phyloP scores from a whole-genome alignment of 208 protist species.

The Leishmania martiniquensis region DNA sequence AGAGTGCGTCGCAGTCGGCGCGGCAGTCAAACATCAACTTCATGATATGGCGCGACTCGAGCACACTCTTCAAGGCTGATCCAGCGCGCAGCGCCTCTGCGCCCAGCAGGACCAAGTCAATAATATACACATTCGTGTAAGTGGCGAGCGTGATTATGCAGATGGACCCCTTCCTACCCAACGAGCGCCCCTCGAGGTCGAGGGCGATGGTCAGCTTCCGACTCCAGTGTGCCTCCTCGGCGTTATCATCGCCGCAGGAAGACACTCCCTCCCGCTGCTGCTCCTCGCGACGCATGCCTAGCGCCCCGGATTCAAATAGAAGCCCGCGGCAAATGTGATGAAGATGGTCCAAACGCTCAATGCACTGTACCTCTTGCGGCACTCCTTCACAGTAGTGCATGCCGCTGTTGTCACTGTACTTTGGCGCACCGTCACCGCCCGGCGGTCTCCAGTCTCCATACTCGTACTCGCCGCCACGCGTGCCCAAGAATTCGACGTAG shows the following conservation, averaged over 20 bases:
- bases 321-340: constrained; percentile 19
- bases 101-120: constrained; percentile 59
- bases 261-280: constrained; percentile 8
- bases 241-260: neutral
- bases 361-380: constrained; percentile 19
- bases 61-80: constrained; percentile 32
- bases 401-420: neutral
- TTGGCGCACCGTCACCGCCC: neutral
- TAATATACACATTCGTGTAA: constrained; percentile 47
- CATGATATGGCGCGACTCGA: constrained; percentile 40
- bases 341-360: constrained; percentile 19
- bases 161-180: constrained; percentile 46
- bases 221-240: constrained; percentile 12
- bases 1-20: constrained; percentile 60
- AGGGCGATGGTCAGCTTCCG: constrained; percentile 39
- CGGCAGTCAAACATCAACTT: constrained; percentile 82
- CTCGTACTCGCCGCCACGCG: constrained; percentile 8
- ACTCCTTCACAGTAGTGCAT: constrained; percentile 9
- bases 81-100: constrained; percentile 21
- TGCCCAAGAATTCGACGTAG: neutral
- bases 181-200: constrained; percentile 54
- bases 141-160: constrained; percentile 73
- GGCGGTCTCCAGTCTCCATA: neutral
- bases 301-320: constrained; percentile 13
- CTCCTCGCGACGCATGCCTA: constrained; percentile 5